Conservation (phyloP, 805 yeast genomes). For the Yamadazyma ubonensis region DNA sequence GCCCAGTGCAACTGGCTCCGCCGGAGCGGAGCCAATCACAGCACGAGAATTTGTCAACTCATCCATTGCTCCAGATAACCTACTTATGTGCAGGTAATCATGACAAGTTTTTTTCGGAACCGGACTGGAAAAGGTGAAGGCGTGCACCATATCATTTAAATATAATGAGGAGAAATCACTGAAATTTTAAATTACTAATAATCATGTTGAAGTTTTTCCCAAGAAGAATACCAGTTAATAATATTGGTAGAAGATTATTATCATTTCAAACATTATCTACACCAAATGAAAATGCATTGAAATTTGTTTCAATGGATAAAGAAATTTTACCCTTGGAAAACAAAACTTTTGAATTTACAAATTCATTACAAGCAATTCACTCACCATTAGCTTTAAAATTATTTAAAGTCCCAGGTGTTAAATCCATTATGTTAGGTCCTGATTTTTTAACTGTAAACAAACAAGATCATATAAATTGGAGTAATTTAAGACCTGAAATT, state of each 20-base stretch:
- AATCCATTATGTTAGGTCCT: constrained; percentile 70
- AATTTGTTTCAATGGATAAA: constrained; percentile 53
- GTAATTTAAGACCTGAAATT: constrained; percentile 51
- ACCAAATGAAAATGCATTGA: constrained; percentile 75
- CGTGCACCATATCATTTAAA: not conserved
- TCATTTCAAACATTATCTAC: constrained; percentile 54
- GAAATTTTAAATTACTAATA: not conserved
- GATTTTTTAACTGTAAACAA: constrained; percentile 73
- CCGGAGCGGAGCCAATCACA: constrained; percentile 6
- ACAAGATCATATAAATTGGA: constrained; percentile 62
- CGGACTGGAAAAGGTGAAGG: constrained; percentile 4
- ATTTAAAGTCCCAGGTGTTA: constrained; percentile 63
- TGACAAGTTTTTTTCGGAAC: constrained; percentile 5
- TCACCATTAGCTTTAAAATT: constrained; percentile 65
- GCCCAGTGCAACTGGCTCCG: no score
- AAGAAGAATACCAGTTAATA: not conserved
- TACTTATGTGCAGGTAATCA: constrained; percentile 1
- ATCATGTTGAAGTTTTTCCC: constrained; percentile 3
- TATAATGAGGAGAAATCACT: constrained; percentile 1
- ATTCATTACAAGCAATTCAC: constrained; percentile 51
- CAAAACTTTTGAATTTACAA: constrained; percentile 53
- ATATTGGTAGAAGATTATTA: constrained; percentile 20
- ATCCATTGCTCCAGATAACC: not conserved
- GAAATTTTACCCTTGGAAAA: constrained; percentile 46
- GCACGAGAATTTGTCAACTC: not conserved